Evolutionary conservation across 73 alveolate genomes (phyloP), one percentile per base, ranked within the genome.

Genomic region (Blepharisma stoltei): DNA sequence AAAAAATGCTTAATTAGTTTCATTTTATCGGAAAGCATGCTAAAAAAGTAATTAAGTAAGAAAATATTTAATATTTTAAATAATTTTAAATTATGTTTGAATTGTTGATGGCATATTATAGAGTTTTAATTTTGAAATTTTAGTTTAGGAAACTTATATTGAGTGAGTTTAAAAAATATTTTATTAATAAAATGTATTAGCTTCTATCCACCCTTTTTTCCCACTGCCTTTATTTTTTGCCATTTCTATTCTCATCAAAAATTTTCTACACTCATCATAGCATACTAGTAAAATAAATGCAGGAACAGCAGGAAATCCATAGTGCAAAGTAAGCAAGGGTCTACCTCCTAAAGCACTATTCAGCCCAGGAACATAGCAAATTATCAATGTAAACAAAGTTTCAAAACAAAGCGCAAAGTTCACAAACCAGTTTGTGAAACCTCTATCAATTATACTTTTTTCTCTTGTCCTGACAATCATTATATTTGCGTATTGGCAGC

Each of bases 191-290:
- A 38, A 9, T 4, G 79, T 69, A 46, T 69, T 69, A 18, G 46
- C 14, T 69, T 69, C 79, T 14, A 69, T n/a, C 79, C 79, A 69
- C n/a, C 79, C 79, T 14, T 11, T 38, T 14, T 43, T 23, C 14
- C 41, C 79, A 14, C 6, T 32, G 3, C 41, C 41, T 32, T 32
- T 32, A 32, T 32, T 32, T 32, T 32, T 37, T 1, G 20, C 14
- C 67, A 14, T 44, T 69, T 44, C 79, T 67, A 18, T 50, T 70
- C 98, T 83, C 14, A 92, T 60, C 49, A 81, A 55, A 50, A 82
- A 73, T 86, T 92, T 92, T 55, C 98, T 89, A 25, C 70, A 55
- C 69, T 92, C 98, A 23, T 90, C 93, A 77, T 82, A 89, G 82
- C 68, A 81, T 76, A 92, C 44, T 55, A 82, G 54, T 5, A 80